Base-by-base conservation (phyloP, 768 basidiomycete species). In the Psilocybe tampanensis region DNA sequence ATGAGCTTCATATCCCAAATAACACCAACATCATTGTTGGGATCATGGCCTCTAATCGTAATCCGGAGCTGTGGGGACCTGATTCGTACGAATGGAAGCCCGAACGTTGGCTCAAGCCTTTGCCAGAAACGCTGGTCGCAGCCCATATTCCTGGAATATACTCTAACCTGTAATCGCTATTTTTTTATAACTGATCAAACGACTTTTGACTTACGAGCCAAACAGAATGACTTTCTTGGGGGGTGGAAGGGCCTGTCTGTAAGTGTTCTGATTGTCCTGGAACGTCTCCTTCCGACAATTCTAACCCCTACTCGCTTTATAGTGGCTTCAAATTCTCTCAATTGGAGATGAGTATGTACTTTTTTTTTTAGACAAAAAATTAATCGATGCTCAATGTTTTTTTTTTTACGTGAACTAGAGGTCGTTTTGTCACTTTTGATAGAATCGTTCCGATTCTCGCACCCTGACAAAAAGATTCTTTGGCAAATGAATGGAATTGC, bases 71-170 rank as follows among this genome's bases (percentile, higher is more conserved):
- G 7, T 80, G 78, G 79, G 78, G 80, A 3, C 60, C 65, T 11
- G 79, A 82, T 57, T 74, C 75, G 0, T 44, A 65, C 19, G 76
- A 80, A 56, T 80, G 76, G 74, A 79, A 76, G 52, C 80, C 79
- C 2, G 78, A 80, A 50, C 67, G 79, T 9, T 81, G 80, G 79
- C 64, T 80, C 1, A 56, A 59, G 17, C 59, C 60, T 3, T 41
- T 64, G 19, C 62, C 65, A 3, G 45, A 57, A 0, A 34, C 53
- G 0, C 41, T 66, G 21, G 22, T 36, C 15, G 33, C 50, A 29
- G 60, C 62, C 1, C 60, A 52, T 47, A 36, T 66, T n/a, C 64
- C 64, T 2, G 64, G 64, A 8, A 50, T 66, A 8, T 66, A 60
- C 58, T 61, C 64, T 1, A 33, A 63, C 36, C 17, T 66, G 64